Evolutionary conservation across 768 basidiomycete genomes (phyloP).

Genomic region (Rhizopogon roseolus): DNA sequence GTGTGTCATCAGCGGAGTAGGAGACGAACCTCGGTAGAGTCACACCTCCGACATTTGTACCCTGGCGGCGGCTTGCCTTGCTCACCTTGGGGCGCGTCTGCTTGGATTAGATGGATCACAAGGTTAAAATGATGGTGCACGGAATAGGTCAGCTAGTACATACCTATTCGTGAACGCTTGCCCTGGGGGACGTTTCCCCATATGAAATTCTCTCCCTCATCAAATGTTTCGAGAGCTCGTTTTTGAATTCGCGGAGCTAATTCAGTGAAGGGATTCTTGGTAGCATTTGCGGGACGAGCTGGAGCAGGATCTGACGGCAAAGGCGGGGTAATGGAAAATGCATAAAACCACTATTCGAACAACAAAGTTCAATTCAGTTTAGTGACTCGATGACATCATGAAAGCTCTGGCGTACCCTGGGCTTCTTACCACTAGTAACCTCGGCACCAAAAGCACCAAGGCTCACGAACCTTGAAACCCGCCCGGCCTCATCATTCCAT

Average conservation of each 20-base stretch:
- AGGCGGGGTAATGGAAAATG: constrained; percentile 76
- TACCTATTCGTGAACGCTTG: constrained; percentile 57
- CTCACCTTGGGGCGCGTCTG: constrained; percentile 30
- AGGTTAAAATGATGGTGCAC: not conserved
- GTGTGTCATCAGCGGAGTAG: not conserved
- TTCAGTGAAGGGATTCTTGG: constrained; percentile 66
- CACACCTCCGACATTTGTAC: constrained; percentile 75
- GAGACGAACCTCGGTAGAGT: constrained; percentile 60
- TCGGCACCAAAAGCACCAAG: constrained; percentile 82
- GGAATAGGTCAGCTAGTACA: constrained; percentile 11
- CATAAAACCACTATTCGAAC: constrained; percentile 86
- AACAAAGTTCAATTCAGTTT: not conserved
- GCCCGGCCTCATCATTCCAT: constrained; percentile 69
- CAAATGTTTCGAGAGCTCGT: constrained; percentile 43
- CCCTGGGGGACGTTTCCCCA: constrained; percentile 57
- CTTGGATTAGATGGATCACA: not conserved
- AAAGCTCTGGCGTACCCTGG: constrained; percentile 53
- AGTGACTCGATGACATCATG: not conserved
- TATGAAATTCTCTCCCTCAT: constrained; percentile 58
- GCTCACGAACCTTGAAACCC: constrained; percentile 73
- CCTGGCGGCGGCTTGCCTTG: constrained; percentile 59
- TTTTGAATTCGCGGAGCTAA: constrained; percentile 37
- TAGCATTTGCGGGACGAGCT: constrained; percentile 55
- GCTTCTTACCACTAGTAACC: constrained; percentile 63
- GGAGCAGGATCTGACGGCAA: constrained; percentile 30